Conservation (phyloP, 1,284 basidiomycete species). For the Ganoderma resinaceum region DNA sequence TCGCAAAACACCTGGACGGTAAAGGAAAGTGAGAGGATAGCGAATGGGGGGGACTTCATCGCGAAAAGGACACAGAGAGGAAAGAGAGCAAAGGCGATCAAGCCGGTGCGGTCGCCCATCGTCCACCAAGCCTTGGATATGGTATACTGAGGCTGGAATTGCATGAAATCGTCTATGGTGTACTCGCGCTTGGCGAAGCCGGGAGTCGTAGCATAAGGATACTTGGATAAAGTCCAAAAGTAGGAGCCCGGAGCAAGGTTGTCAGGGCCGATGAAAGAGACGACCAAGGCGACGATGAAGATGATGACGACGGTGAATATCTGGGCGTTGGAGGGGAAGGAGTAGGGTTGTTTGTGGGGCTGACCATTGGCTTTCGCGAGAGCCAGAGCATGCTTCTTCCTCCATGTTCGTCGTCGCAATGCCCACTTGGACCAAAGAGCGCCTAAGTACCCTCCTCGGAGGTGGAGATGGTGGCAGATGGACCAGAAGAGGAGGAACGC, state of each 20-base stretch:
- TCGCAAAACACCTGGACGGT: conserved; percentile 79
- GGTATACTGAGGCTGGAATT: conserved; percentile 60
- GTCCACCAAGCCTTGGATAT: conserved; percentile 85
- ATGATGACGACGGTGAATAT: conserved; percentile 56
- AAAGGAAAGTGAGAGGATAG: conserved; percentile 76
- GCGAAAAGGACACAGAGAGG: conserved; percentile 82
- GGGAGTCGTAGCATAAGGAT: conserved; percentile 37
- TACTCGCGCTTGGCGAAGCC: conserved; percentile 36
- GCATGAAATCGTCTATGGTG: conserved; percentile 39
- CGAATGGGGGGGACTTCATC: conserved; percentile 85
- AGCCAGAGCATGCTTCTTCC: conserved; percentile 47
- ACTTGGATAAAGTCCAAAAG: conserved; percentile 46
- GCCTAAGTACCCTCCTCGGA: conserved; percentile 50
- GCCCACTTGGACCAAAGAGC: conserved; percentile 64
- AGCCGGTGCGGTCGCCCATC: conserved; percentile 73
- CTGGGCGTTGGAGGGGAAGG: conserved; percentile 70
- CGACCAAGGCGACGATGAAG: conserved; percentile 48
- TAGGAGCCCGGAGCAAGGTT: conserved; percentile 68
- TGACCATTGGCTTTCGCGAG: conserved; percentile 41
- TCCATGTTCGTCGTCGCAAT: conserved; percentile 58
- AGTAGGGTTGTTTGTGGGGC: conserved; percentile 51
- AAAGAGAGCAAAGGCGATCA: conserved; percentile 81
- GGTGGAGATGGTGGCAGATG: conserved; percentile 49
- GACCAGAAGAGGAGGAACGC: conserved; percentile 49
- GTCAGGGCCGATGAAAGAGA: conserved; percentile 74